phyloP scores from a whole-genome alignment of 495 filamentous ascomycete genomes.

The Gamarada debralockiae region DNA sequence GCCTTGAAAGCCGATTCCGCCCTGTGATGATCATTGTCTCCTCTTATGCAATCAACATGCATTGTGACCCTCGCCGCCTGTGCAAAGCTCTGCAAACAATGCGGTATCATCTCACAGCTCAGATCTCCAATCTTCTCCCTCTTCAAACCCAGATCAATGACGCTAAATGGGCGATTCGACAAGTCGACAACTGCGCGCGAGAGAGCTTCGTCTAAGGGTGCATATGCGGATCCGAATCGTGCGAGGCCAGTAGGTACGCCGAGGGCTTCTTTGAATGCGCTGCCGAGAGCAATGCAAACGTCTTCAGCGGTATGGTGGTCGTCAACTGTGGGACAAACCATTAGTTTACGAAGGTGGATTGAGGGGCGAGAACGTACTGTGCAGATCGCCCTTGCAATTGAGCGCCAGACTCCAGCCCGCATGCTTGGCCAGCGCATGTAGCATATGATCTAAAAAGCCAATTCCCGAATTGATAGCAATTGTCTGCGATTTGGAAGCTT shows the following conservation, averaged over 20 bases:
- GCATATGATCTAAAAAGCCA: slow-evolving; percentile 99
- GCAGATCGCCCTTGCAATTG: slow-evolving; percentile 79
- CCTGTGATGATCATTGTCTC: slow-evolving; percentile 92
- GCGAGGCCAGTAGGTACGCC: slow-evolving; percentile 73
- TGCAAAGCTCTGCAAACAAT: slow-evolving; percentile 90
- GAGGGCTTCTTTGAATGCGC: slow-evolving; percentile 75
- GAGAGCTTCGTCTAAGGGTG: slow-evolving; percentile 91
- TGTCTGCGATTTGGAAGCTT: slow-evolving; percentile 72
- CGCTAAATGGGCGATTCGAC: slow-evolving; percentile 81
- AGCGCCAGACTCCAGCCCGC: slow-evolving; percentile 86
- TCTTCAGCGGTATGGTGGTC: slow-evolving; percentile 99
- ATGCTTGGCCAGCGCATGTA: slow-evolving; percentile 95
- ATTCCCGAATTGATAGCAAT: slow-evolving; percentile 91
- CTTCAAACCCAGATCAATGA: slow-evolving; percentile 74
- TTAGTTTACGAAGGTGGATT: neutral
- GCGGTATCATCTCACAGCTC: slow-evolving; percentile 95
- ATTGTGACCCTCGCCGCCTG: slow-evolving; percentile 86
- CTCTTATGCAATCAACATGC: slow-evolving; percentile 85
- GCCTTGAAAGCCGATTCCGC: slow-evolving; percentile 99
- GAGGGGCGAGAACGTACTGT: slow-evolving; percentile 57
- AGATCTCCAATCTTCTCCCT: slow-evolving; percentile 92
- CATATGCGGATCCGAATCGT: slow-evolving; percentile 87
- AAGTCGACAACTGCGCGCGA: slow-evolving; percentile 93
- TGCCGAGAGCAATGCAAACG: slow-evolving; percentile 84
- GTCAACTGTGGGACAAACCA: slow-evolving; percentile 59